Percentiles rank a stretch among this genome's conserved stretches.
Evolutionary conservation across 1,139 yeast genomes (phyloP).

Genomic region (Scheffersomyces cryptocercus): DNA sequence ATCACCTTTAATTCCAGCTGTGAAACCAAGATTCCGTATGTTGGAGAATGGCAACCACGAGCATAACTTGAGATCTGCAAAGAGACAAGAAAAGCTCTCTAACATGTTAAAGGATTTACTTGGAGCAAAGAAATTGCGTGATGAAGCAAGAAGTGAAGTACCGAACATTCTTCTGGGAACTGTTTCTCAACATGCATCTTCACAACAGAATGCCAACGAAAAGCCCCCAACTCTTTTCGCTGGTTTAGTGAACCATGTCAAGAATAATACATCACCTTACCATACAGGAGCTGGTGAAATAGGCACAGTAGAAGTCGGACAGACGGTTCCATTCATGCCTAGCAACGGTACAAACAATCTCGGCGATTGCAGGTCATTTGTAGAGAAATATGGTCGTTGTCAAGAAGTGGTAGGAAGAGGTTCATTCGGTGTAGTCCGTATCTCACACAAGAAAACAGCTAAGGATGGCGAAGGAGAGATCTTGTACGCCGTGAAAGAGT

Average conservation of each 20-base stretch:
- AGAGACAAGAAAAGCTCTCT: constrained; percentile 84
- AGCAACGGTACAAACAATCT: background rate
- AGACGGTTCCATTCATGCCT: constrained; percentile 1
- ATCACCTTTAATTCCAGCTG: background rate
- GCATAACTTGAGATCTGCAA: constrained; percentile 74
- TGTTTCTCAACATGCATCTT: constrained; percentile 4
- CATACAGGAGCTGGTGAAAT: constrained; percentile 12
- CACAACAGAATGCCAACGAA: constrained; percentile 11
- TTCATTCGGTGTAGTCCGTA: constrained; percentile 49
- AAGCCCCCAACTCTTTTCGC: constrained; percentile 80
- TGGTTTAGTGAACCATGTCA: constrained; percentile 73
- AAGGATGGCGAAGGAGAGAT: constrained; percentile 21
- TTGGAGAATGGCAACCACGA: constrained; percentile 72
- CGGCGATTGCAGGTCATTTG: constrained; percentile 43
- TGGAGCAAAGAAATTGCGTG: constrained; percentile 78
- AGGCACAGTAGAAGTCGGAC: constrained; percentile 1
- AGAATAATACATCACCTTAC: constrained; percentile 33
- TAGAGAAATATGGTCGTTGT: constrained; percentile 51
- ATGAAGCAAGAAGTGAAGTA: constrained; percentile 83
- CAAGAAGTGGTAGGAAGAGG: constrained; percentile 53
- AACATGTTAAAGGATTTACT: constrained; percentile 84
- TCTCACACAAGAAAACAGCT: constrained; percentile 40
- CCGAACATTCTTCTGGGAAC: constrained; percentile 52
- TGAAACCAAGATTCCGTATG: constrained; percentile 50
- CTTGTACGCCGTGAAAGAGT: constrained; percentile 51